Evolutionary conservation across 306 rosid genomes (phyloP).

Genomic region (Medicago lupulina): DNA sequence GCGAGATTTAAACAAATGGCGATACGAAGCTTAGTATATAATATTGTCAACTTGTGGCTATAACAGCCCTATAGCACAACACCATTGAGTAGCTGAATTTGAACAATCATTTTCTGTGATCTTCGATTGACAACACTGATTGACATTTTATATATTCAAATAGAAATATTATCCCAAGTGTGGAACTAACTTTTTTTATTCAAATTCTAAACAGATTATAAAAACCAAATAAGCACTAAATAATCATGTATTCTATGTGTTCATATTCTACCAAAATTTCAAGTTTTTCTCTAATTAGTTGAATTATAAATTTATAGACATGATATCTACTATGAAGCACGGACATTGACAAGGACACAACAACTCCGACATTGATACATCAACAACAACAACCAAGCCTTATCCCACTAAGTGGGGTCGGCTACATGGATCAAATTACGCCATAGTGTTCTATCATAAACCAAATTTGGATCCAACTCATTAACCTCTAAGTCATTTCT

Average conservation of each 20-base stretch:
- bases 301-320: constrained; percentile 14
- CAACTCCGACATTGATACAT: no score
- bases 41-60: not conserved
- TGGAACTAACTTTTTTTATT: not conserved
- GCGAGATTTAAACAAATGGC: not conserved
- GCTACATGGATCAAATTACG: no score
- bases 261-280: constrained; percentile 8
- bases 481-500: no score
- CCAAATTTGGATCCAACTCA: no score
- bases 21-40: not conserved
- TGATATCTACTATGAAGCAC: no score
- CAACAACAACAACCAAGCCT: no score
- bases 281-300: constrained; percentile 22
- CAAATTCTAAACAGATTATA: not conserved
- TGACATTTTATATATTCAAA: not conserved
- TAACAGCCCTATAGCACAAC: not conserved
- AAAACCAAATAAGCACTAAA: constrained; percentile 7
- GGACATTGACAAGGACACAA: no score
- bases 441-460: no score
- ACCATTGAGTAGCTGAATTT: not conserved
- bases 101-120: not conserved
- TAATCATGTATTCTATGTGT: constrained; percentile 8
- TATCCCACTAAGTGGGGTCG: no score
- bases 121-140: not conserved
- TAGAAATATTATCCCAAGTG: not conserved